Percentiles rank a stretch among this genome's conserved stretches.
These are phyloP conservation scores for Colletotrichum sansevieriae DNA, from an alignment of 2,329 filamentous ascomycete species.

Conservation along the genomic window DNA sequence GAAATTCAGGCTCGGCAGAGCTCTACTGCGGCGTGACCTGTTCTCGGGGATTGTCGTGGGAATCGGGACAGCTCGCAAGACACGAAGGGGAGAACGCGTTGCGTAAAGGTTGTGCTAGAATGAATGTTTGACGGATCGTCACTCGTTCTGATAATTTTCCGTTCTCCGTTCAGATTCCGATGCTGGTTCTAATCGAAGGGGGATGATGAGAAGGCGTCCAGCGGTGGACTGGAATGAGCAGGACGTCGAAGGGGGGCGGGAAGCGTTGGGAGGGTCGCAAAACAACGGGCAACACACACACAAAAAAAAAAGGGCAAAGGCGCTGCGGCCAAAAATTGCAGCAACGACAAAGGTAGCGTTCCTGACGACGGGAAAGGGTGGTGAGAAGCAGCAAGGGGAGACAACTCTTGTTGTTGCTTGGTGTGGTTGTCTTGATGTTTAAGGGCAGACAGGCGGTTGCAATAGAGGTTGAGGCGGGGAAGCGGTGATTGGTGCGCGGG, in stretches of 20 bases:
- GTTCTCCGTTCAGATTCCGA: conserved; percentile 28
- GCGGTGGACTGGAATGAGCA: conserved; percentile 33
- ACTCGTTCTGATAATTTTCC: conserved; percentile 10
- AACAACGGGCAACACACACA: conserved; percentile 37
- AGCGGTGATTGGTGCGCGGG: conserved; percentile 43
- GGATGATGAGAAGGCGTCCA: neutral
- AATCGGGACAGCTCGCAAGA: conserved; percentile 25
- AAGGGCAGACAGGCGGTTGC: conserved; percentile 39
- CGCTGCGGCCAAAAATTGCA: conserved; percentile 33
- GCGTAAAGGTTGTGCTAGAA: conserved; percentile 35
- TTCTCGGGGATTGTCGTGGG: conserved; percentile 13
- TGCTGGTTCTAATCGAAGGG: conserved; percentile 30
- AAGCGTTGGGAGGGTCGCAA: conserved; percentile 28
- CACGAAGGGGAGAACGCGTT: conserved; percentile 35
- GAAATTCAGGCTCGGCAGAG: conserved; percentile 26
- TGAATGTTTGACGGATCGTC: conserved; percentile 33
- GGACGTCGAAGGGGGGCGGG: conserved; percentile 15
- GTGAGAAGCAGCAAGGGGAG: conserved; percentile 37
- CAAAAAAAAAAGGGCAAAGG: conserved; percentile 34
- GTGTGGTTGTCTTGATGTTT: conserved; percentile 43
- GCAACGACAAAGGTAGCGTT: conserved; percentile 39
- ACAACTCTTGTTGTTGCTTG: conserved; percentile 26
- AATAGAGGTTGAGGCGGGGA: conserved; percentile 39
- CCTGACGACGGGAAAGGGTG: conserved; percentile 40
- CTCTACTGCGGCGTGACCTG: conserved; percentile 19